phyloP scores from a whole-genome alignment of 192 early-diverging fungal genomes.

The Coemansia interrupta region DNA sequence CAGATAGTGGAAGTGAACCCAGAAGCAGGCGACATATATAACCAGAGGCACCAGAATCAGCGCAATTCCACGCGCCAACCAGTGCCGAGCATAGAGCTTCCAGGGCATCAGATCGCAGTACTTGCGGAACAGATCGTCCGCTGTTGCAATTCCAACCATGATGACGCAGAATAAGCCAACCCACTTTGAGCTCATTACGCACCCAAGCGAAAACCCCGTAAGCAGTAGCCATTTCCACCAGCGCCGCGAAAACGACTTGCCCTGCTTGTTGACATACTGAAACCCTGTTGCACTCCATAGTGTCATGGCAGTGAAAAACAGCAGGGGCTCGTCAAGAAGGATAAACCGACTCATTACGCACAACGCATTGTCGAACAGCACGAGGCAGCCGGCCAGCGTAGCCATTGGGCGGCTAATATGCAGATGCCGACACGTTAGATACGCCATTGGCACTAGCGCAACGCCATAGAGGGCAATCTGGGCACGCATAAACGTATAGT shows the following conservation, averaged over 20 bases:
- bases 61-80: slow-evolving; percentile 74
- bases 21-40: slow-evolving; percentile 85
- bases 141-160: slow-evolving; percentile 83
- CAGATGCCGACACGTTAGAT: slow-evolving; percentile 62
- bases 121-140: slow-evolving; percentile 87
- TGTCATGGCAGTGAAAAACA: slow-evolving; percentile 64
- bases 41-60: slow-evolving; percentile 77
- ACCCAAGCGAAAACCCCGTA: slow-evolving; percentile 68
- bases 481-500: slow-evolving; percentile 64
- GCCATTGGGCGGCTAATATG: slow-evolving; percentile 55
- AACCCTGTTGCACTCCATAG: slow-evolving; percentile 59
- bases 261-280: slow-evolving; percentile 47
- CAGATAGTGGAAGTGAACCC: slow-evolving; percentile 86
- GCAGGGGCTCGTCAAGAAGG: slow-evolving; percentile 67
- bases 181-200: slow-evolving; percentile 82
- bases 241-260: slow-evolving; percentile 59
- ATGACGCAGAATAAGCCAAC: slow-evolving; percentile 90
- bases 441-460: slow-evolving; percentile 65
- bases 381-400: slow-evolving; percentile 57
- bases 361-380: slow-evolving; percentile 67
- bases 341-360: slow-evolving; percentile 68
- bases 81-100: slow-evolving; percentile 72
- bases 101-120: slow-evolving; percentile 67
- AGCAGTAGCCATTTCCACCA: slow-evolving; percentile 67
- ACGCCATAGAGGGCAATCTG: slow-evolving; percentile 65